Percentiles rank a stretch among this genome's conserved stretches.
Conservation (phyloP, 106 monocot species). For the Hemerocallis citrina region DNA sequence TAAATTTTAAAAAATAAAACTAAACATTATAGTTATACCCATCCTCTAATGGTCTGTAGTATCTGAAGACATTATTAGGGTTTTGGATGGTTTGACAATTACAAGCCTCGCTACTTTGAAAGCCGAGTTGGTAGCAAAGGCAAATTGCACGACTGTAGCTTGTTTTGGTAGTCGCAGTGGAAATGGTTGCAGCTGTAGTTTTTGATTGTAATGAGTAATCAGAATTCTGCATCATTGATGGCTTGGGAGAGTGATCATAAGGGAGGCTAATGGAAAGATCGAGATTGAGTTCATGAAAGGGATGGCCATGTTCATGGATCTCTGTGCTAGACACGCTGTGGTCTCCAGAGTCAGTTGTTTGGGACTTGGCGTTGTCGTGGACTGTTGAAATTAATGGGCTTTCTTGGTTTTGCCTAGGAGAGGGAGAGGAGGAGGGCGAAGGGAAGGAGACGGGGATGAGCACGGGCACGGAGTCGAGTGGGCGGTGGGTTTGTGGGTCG, state of each 20-base stretch:
- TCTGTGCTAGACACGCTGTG: constrained; percentile 10
- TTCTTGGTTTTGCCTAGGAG: background rate
- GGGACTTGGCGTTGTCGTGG: background rate
- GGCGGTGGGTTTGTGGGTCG: constrained; percentile 42
- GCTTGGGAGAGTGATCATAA: constrained; percentile 7
- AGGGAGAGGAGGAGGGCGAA: background rate
- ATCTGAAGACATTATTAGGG: constrained; percentile 19
- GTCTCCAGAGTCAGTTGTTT: background rate
- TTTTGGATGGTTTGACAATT: constrained; percentile 16
- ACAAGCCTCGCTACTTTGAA: constrained; percentile 19
- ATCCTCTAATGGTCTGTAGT: constrained; percentile 25
- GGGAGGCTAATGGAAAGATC: constrained; percentile 61
- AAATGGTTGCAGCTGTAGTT: background rate
- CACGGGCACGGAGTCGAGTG: background rate
- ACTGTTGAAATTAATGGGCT: background rate
- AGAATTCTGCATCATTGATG: background rate
- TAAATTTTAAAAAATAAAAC: too few species aligned
- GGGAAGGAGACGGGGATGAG: background rate
- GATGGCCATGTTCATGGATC: background rate
- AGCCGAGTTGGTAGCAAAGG: constrained; percentile 43
- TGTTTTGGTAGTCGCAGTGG: background rate
- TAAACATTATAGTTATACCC: constrained; percentile 15
- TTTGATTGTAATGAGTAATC: background rate
- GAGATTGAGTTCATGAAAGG: constrained; percentile 33
- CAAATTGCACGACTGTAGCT: constrained; percentile 17